phyloP scores from a whole-genome alignment of 352 stramenopile species.

The Thalassiosira mediterranea region DNA sequence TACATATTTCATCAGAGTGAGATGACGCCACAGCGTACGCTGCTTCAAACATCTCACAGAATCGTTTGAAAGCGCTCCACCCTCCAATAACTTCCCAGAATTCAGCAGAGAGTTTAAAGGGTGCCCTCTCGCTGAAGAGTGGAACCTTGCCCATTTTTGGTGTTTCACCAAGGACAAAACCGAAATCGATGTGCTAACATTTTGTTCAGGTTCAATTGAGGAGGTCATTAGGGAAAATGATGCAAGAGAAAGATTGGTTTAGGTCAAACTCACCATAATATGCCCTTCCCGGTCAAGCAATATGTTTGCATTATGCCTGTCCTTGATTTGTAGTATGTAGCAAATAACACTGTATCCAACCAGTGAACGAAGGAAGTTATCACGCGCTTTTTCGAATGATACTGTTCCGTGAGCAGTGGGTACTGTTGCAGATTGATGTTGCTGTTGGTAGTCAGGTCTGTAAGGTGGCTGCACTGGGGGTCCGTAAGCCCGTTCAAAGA shows the following conservation, averaged over 20 bases:
- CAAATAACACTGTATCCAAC: conserved; percentile 87
- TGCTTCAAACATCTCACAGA: conserved; percentile 84
- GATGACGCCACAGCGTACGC: conserved; percentile 72
- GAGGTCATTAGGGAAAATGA: neutral
- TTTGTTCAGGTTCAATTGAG: conserved; percentile 29
- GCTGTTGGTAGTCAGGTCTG: neutral
- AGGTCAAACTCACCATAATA: conserved; percentile 73
- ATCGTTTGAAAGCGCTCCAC: conserved; percentile 75
- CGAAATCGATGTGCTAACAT: conserved; percentile 97
- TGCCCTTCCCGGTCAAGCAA: conserved; percentile 88
- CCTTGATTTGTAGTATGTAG: conserved; percentile 99
- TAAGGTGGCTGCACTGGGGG: conserved; percentile 27
- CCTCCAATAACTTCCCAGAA: conserved; percentile 92
- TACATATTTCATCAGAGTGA: conserved; percentile 79
- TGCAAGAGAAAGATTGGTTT: neutral
- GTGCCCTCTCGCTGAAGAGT: conserved; percentile 91
- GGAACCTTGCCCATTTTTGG: conserved; percentile 89
- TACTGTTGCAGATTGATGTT: conserved; percentile 1
- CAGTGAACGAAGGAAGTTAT: conserved; percentile 83
- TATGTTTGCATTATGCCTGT: conserved; percentile 97
- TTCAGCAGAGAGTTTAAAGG: conserved; percentile 95
- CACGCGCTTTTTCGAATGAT: conserved; percentile 75
- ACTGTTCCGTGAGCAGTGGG: conserved; percentile 26
- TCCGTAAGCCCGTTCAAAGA: conserved; percentile 80
- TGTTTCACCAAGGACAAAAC: conserved; percentile 92